Base-by-base conservation (phyloP, 2,329 filamentous ascomycete species). In the Arachnomyces sp. region DNA sequence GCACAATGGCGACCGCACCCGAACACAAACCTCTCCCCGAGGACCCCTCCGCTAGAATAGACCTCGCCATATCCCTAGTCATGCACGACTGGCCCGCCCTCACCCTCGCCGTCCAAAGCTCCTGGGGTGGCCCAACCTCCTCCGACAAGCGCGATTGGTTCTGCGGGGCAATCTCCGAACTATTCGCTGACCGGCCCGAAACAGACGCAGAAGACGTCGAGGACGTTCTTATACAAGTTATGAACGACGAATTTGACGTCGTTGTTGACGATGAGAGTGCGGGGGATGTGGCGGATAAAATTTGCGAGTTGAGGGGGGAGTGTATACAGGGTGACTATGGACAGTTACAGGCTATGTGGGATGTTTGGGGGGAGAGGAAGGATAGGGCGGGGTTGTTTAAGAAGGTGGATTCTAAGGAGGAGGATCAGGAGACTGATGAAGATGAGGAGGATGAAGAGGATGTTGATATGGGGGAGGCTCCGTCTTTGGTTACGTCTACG, bases 91-190 rank as follows among this genome's bases (percentile, higher is more conserved):
- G 92, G 92, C 81, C 84, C 6, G 82, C 86, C 25, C 81, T 98
- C 39, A 83, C 82, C 36, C 79, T 94, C 57, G 87, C 92, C 34
- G 85, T 95, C 33, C 77, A 84, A 59, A 87, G 86, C 61, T 73
- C 79, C 65, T 94, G 89, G 83, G 92, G 90, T 54, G 92, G 90
- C 2, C 79, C 85, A 31, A 80, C 87, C 56, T 82, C 80, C 15
- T 63, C 73, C 45, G 87, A 93, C 64, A 96, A 96, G 70, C 84
- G 90, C 55, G 90, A 94, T 72, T 96, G 89, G 90, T 85, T 98
- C 55, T 90, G 85, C 38, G 89, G 88, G 48, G 84, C 84, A 32
- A 73, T 96, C 39, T 82, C 81, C 43, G 86, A 94, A 17, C 77
- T 94, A 47, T 82, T 95, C 52, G 70, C 55, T 13, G 63, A 70